Base-by-base conservation (phyloP, 805 yeast genomes). In the Jamesozyma spencerorum region DNA sequence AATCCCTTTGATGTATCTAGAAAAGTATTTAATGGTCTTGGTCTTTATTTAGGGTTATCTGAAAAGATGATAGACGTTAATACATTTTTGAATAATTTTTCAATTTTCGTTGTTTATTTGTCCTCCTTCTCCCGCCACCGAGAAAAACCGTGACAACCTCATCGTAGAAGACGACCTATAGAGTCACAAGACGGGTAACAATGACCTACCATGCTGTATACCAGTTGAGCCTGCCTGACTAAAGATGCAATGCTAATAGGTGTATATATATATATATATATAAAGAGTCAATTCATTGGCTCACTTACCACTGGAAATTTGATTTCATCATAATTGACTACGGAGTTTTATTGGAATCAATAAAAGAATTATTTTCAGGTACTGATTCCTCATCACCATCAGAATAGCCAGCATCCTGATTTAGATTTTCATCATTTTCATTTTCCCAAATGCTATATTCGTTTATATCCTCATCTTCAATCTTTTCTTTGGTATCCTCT, bases 381-480 rank as follows among this genome's bases (percentile, higher is more conserved):
- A n/a, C n/a, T n/a, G 26, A 22, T 6, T 10, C 26, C 26, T 22
- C 26, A 22, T 22, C 10, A 22, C 26, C 26, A 22, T 22, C 26
- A 22, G 26, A 22, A 10, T 7, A 22, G 10, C 26, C 10, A 22
- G 10, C 26, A 22, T 22, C 26, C 6, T 22, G 26, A 6, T 22
- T 10, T 22, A 22, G 26, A 22, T 22, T 22, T 7, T 22, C 44
- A 29, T 28, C 30, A 11, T 30, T 44, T 3, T 34, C 44, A 20
- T 45, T 46, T 30, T 44, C 43, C 51, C 53, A 47, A 13, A 47
- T 39, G 26, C 41, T 40, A 24, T 37, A 30, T 26, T 41, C 41
- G n/a, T 40, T 37, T 18, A 13, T 37, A 3, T 33, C 15, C 12
- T 43, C 29, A 15, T 15, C 30, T 19, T 19, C 28, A 4, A 11